Evolutionary conservation across 495 filamentous ascomycete species (phyloP).

Genomic region (Zalerion maritima): DNA sequence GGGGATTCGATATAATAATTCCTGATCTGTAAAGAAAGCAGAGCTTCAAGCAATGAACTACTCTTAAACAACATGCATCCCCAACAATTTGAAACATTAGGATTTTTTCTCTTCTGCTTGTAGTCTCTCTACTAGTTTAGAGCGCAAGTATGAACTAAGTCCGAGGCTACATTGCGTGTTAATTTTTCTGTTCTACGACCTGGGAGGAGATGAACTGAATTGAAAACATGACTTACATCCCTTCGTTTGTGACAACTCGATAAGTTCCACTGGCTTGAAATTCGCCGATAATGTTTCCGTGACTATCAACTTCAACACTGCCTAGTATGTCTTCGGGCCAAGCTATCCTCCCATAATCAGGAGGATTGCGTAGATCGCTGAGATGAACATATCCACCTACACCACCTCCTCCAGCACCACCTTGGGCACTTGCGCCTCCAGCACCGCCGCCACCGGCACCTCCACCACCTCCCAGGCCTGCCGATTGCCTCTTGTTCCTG

Average conservation of each 20-base stretch:
- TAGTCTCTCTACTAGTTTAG: conserved; percentile 38
- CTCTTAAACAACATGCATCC: too few relatives aligned
- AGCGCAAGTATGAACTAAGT: conserved; percentile 39
- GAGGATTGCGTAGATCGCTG: conserved; percentile 65
- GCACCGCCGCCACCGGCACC: conserved; percentile 42
- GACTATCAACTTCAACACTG: conserved; percentile 69
- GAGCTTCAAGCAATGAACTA: too few relatives aligned
- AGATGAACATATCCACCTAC: conserved; percentile 84
- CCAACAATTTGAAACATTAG: too few relatives aligned
- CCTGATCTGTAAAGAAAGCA: too few relatives aligned
- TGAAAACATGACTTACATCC: conserved; percentile 41
- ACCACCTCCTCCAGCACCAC: conserved; percentile 68
- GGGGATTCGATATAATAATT: too few relatives aligned
- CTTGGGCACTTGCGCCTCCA: conserved; percentile 66
- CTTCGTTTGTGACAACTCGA: conserved; percentile 51
- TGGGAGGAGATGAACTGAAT: neutral
- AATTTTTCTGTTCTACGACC: conserved; percentile 8
- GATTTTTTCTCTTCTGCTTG: conserved; percentile 26
- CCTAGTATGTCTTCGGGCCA: conserved; percentile 91
- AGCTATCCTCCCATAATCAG: conserved; percentile 82
- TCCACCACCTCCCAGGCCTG: conserved; percentile 26
- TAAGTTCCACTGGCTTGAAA: conserved; percentile 56
- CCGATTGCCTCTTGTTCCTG: conserved; percentile 17
- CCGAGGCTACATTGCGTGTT: conserved; percentile 25
- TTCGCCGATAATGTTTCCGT: conserved; percentile 55